Evolutionary conservation across 2,329 filamentous ascomycete species (phyloP).

Genomic region (Fusarium devonianum): DNA sequence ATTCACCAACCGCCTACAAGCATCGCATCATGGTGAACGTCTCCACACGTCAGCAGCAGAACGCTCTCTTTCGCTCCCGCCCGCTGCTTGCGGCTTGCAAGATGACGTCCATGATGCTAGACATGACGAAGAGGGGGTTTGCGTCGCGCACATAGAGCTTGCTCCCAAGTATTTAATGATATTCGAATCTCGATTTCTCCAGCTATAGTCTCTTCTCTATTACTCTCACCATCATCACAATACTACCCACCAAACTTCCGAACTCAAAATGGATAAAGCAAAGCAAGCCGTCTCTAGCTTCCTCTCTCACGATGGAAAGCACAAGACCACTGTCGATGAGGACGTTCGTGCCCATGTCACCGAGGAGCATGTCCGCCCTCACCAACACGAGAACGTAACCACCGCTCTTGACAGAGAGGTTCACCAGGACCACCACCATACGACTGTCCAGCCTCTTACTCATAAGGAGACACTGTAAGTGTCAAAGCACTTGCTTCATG

Average conservation of each 20-base stretch:
- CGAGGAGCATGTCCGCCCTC: conserved; percentile 66
- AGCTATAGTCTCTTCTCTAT: background rate
- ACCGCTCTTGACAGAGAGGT: conserved; percentile 73
- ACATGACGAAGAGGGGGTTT: conserved; percentile 18
- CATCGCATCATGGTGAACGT: background rate
- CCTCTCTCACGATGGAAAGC: conserved; percentile 66
- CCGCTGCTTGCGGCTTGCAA: conserved; percentile 5
- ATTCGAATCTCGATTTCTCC: conserved; percentile 2
- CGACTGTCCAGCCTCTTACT: conserved; percentile 69
- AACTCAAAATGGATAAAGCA: conserved; percentile 65
- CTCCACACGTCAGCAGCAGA: conserved; percentile 2
- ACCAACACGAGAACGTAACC: conserved; percentile 66
- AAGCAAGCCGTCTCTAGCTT: conserved; percentile 69
- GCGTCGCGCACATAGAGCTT: background rate
- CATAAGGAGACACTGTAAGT: conserved; percentile 53
- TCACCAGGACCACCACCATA: conserved; percentile 77
- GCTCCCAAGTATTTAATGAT: conserved; percentile 24
- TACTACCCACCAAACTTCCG: conserved; percentile 1
- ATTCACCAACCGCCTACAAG: too few species aligned
- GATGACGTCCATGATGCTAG: conserved; percentile 30
- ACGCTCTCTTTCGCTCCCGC: background rate
- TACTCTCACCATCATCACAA: conserved; percentile 1
- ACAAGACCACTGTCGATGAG: conserved; percentile 76
- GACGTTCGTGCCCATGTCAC: conserved; percentile 66
- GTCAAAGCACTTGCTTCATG: fast-evolving